A percentile compares a stretch with the other conserved stretches of the same genome.
These are phyloP conservation scores for Nitzschia putrida DNA, from an alignment of 108 stramenopile genomes.

Conservation along the genomic window DNA sequence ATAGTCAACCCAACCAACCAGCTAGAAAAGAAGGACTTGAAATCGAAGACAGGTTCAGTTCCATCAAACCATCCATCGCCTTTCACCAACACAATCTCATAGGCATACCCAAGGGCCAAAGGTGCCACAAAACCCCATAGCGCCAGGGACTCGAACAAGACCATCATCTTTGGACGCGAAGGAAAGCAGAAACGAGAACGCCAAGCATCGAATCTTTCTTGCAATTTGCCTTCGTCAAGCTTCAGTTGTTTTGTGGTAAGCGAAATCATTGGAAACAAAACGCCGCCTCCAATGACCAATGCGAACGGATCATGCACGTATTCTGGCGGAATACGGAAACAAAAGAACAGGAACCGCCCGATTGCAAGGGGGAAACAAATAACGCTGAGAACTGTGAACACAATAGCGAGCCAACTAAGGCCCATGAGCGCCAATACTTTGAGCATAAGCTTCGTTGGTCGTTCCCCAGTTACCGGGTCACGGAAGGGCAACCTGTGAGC, in stretches of 20 bases:
- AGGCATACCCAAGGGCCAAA: conserved; percentile 58
- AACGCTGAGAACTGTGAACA: conserved; percentile 34
- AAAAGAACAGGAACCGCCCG: conserved; percentile 49
- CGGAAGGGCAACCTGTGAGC: conserved; percentile 67
- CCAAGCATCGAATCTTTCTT: conserved; percentile 34
- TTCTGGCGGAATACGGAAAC: conserved; percentile 56
- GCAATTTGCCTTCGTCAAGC: conserved; percentile 10
- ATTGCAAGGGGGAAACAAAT: conserved; percentile 55
- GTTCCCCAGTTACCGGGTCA: conserved; percentile 18
- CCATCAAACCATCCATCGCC: conserved; percentile 35
- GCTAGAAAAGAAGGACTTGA: conserved; percentile 11
- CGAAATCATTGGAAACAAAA: conserved; percentile 53
- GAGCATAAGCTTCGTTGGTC: conserved; percentile 15
- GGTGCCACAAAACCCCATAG: conserved; percentile 68
- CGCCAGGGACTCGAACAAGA: conserved; percentile 33
- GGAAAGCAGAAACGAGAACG: conserved; percentile 44
- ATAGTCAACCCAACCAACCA: conserved; percentile 68
- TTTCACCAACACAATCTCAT: conserved; percentile 53
- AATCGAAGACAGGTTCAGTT: conserved; percentile 19
- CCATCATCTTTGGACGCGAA: conserved; percentile 45
- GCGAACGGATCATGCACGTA: conserved; percentile 80
- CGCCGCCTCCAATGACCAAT: conserved; percentile 61
- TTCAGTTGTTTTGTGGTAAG: conserved; percentile 7
- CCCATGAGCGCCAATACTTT: conserved; percentile 55
- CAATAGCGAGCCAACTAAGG: conserved; percentile 71